Evolutionary conservation across 1,284 basidiomycete genomes (phyloP), one percentile per base, ranked within the genome.

Genomic region (Cutaneotrichosporon sp.): DNA sequence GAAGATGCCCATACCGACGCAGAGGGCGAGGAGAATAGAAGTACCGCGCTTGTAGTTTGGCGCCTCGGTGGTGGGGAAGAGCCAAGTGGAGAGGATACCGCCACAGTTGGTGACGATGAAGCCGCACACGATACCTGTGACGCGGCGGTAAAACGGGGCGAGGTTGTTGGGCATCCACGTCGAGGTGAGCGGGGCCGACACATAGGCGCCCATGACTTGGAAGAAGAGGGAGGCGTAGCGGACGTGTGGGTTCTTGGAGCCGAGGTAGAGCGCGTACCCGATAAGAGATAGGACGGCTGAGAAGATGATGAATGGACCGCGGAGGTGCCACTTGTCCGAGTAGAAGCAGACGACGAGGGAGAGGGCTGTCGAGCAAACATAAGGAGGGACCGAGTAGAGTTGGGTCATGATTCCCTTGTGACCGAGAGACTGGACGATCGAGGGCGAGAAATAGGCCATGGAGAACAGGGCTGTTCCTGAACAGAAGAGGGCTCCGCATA

Each of bases 51-150:
- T 76, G 69, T 84, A 85, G 13, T 59, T 22, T 0, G 85, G 84
- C 1, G 82, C 73, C 1, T 81, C 77, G n/a, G 81, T 81, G 21
- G 83, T 70, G 2, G 80, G 77, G 66, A 85, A 80, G 13, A 86
- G 80, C 85, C 85, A 86, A 1, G 83, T 85, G 1, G 84, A 82
- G 9, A 86, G 80, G 63, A 88, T 87, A 9, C 85, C 87, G 14
- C 86, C 86, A 0, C 80, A 76, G 72, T 86, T 87, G 36, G 84
- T 84, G 73, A 82, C 75, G 67, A 85, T 82, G 68, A 86, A 86
- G 0, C 82, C 84, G 34, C 86, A 76, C 7, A 85, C 86, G 56
- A 88, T 81, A 21, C 83, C 81, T 0, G 85, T 85, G 5, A 85
- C 85, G 47, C 86, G 82, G 51, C 85, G 80, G 60, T 83, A 81